Conservation (phyloP, 352 stramenopile genomes). For the Pythium insidiosum region DNA sequence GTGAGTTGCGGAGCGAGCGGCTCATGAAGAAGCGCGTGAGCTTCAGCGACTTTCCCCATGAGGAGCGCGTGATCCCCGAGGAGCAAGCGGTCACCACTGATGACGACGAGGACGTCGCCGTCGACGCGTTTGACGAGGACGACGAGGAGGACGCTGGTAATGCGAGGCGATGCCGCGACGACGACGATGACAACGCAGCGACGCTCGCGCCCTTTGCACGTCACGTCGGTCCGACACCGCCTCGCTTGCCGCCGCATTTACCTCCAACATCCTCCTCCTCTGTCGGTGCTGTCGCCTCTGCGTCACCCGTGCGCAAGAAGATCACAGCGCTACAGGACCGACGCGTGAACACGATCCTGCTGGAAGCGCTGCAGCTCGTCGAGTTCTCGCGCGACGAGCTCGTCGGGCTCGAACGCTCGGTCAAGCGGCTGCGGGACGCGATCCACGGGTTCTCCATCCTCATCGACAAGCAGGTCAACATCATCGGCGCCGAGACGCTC, state of each 20-base stretch:
- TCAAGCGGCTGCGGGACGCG: constrained; percentile 46
- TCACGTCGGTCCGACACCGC: neutral
- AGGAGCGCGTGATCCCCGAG: too few species aligned
- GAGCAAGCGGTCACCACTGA: too few species aligned
- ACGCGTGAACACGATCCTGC: constrained; percentile 41
- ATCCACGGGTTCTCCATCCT: constrained; percentile 61
- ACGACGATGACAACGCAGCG: neutral
- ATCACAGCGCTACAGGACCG: constrained; percentile 48
- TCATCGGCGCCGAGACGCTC: constrained; percentile 32
- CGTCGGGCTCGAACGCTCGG: constrained; percentile 36
- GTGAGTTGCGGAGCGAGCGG: neutral
- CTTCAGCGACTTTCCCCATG: constrained; percentile 5
- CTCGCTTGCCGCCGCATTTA: constrained; percentile 1
- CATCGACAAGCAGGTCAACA: constrained; percentile 71
- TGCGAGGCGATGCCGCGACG: too few species aligned
- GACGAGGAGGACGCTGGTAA: too few species aligned
- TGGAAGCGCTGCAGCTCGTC: constrained; percentile 56
- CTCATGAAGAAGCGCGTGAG: constrained; percentile 13
- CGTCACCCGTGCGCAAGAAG: constrained; percentile 47
- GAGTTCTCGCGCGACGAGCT: constrained; percentile 60
- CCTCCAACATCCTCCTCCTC: constrained; percentile 6
- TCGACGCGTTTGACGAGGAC: too few species aligned
- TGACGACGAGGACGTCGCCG: too few species aligned
- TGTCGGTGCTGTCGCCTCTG: constrained; percentile 2
- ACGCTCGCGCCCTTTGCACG: neutral